These are phyloP conservation scores for Lipomyces kockii DNA, from an alignment of 805 yeast genomes.

Conservation along the genomic window DNA sequence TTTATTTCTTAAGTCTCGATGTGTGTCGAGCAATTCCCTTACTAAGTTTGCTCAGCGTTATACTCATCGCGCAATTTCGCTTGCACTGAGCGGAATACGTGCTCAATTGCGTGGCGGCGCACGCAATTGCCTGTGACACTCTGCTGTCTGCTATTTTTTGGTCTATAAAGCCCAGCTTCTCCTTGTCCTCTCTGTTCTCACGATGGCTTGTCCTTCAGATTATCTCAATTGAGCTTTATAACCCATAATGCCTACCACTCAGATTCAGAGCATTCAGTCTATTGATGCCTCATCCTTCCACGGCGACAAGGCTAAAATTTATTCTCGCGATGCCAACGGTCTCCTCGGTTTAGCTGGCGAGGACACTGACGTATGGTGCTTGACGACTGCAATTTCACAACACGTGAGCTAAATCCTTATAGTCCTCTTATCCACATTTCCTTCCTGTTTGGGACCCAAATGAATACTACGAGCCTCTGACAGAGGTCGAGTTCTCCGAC, in stretches of 20 bases:
- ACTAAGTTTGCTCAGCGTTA: no score
- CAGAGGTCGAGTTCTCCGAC: conserved; percentile 60
- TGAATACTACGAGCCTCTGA: conserved; percentile 56
- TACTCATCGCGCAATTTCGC: not conserved
- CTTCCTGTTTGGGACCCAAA: conserved; percentile 69
- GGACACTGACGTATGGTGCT: conserved; percentile 13
- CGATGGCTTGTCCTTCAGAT: not conserved
- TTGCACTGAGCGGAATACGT: no score
- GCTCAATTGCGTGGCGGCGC: not conserved
- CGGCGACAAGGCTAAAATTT: conserved; percentile 24
- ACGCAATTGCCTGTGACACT: not conserved
- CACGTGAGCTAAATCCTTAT: not conserved
- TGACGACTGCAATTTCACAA: not conserved
- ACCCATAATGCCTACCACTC: not conserved
- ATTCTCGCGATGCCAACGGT: conserved; percentile 18
- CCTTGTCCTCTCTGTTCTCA: not conserved
- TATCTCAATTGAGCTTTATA: not conserved
- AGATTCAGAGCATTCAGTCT: conserved; percentile 27
- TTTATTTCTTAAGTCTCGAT: no score
- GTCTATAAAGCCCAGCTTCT: not conserved
- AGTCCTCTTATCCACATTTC: conserved; percentile 43
- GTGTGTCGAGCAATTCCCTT: no score
- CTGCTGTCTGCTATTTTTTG: not conserved
- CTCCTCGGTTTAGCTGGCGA: conserved; percentile 28
- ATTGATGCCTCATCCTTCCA: conserved; percentile 38